phyloP scores from a whole-genome alignment of 495 filamentous ascomycete genomes.

The Lophiotrema nucula region DNA sequence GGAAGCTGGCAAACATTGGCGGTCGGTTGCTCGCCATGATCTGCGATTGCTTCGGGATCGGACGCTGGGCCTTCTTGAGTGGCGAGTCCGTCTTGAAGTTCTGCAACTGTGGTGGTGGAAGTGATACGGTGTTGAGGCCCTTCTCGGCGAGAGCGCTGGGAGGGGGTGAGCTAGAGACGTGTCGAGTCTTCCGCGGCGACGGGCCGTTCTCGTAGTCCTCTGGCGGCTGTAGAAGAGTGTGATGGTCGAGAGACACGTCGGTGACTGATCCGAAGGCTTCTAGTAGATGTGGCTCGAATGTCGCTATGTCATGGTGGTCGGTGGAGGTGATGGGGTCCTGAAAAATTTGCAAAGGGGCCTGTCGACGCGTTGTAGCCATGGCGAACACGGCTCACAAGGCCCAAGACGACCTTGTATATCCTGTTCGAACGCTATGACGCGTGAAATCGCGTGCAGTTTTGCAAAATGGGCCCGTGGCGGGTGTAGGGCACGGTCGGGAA shows the following conservation, averaged over 20 bases:
- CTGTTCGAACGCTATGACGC: constrained; percentile 30
- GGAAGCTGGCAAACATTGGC: constrained; percentile 63
- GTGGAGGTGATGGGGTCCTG: constrained; percentile 55
- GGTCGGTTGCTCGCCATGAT: constrained; percentile 52
- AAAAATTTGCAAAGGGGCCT: constrained; percentile 61
- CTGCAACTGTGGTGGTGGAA: constrained; percentile 66
- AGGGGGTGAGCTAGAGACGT: constrained; percentile 44
- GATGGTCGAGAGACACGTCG: constrained; percentile 48
- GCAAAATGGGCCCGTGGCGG: constrained; percentile 8
- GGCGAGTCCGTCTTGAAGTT: constrained; percentile 80
- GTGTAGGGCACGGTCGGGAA: constrained; percentile 7
- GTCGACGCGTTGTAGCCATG: constrained; percentile 67
- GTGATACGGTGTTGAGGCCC: constrained; percentile 60
- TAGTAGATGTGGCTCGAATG: constrained; percentile 54
- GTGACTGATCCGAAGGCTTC: constrained; percentile 48
- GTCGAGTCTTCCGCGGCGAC: constrained; percentile 36
- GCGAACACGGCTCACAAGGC: constrained; percentile 20
- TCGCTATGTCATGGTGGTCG: constrained; percentile 41
- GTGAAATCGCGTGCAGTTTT: constrained; percentile 34
- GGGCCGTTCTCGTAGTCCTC: constrained; percentile 10
- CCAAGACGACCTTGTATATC: constrained; percentile 12
- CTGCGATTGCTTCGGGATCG: constrained; percentile 34
- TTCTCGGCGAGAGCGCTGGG: constrained; percentile 40
- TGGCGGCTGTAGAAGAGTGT: constrained; percentile 39
- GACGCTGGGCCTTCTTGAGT: constrained; percentile 58